Percentiles rank a stretch among this genome's conserved stretches.
Evolutionary conservation across 352 stramenopile genomes (phyloP).

Genomic region (Elongisporangium undulatum): DNA sequence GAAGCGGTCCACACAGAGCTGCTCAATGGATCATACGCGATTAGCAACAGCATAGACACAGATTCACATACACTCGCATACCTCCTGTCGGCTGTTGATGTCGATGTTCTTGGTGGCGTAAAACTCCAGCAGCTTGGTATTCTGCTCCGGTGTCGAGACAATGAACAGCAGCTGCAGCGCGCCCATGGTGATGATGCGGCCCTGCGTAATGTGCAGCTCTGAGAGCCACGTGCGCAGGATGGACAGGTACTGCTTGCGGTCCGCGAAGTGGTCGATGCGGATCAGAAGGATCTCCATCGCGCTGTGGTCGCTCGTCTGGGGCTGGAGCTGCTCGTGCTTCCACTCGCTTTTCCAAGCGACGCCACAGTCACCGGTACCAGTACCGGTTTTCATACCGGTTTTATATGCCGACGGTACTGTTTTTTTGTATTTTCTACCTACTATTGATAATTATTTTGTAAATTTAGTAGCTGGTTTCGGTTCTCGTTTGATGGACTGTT

Average conservation of each 20-base stretch:
- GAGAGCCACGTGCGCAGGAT: slow-evolving; percentile 52
- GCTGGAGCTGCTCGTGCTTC: neutral
- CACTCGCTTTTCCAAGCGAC: neutral
- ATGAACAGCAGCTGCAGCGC: slow-evolving; percentile 62
- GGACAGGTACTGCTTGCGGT: slow-evolving; percentile 53
- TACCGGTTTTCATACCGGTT: neutral
- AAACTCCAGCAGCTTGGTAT: slow-evolving; percentile 34
- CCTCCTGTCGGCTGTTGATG: slow-evolving; percentile 48
- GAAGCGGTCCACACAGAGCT: slow-evolving; percentile 66
- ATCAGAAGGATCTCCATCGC: slow-evolving; percentile 57
- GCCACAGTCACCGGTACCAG: neutral
- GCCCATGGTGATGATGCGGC: slow-evolving; percentile 60
- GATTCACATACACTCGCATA: slow-evolving; percentile 5
- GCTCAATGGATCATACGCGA: slow-evolving; percentile 3
- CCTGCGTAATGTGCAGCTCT: slow-evolving; percentile 39
- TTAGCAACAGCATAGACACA: neutral
- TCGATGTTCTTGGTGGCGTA: slow-evolving; percentile 52
- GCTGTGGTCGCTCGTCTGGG: neutral
- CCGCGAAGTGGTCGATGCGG: slow-evolving; percentile 66
- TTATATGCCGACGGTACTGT: too few species aligned
- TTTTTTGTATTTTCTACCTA: too few species aligned
- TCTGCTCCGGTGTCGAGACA: slow-evolving; percentile 30
- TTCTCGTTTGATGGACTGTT: too few species aligned
- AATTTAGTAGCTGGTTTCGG: too few species aligned
- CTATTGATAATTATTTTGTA: too few species aligned